These are phyloP conservation scores for Aspergillus mulundensis DNA, from an alignment of 495 filamentous ascomycete genomes.

Conservation along the genomic window DNA sequence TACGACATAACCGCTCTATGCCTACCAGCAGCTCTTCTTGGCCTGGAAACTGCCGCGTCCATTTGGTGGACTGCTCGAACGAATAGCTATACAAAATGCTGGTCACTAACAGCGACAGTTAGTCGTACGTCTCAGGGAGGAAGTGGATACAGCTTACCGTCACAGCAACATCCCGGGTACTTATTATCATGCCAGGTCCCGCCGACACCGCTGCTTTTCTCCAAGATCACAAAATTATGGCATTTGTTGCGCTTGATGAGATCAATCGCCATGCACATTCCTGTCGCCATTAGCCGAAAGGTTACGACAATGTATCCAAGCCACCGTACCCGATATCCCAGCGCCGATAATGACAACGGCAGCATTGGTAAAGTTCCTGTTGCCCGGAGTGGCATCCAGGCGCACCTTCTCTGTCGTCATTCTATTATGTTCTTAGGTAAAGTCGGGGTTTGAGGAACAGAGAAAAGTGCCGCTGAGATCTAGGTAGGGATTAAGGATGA, in stretches of 20 bases:
- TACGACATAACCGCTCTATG: not conserved
- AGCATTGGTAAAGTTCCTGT: slow-evolving; percentile 7
- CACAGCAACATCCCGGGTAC: slow-evolving; percentile 53
- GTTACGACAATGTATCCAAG: not conserved
- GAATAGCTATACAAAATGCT: slow-evolving; percentile 58
- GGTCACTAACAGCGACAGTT: slow-evolving; percentile 27
- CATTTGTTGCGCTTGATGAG: slow-evolving; percentile 49
- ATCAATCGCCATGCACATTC: slow-evolving; percentile 56
- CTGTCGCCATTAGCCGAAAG: slow-evolving; percentile 18
- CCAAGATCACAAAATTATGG: slow-evolving; percentile 53
- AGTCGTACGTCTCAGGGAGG: not conserved
- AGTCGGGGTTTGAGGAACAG: not conserved
- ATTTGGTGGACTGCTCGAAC: slow-evolving; percentile 61
- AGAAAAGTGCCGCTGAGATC: not conserved
- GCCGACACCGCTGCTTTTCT: slow-evolving; percentile 49
- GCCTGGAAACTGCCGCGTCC: slow-evolving; percentile 61
- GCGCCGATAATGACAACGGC: slow-evolving; percentile 10
- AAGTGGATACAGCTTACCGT: slow-evolving; percentile 28
- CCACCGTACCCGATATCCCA: slow-evolving; percentile 3
- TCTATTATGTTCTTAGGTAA: not conserved
- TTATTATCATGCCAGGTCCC: slow-evolving; percentile 56
- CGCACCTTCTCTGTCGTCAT: slow-evolving; percentile 1
- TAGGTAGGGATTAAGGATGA: not conserved
- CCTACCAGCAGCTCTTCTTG: slow-evolving; percentile 57
- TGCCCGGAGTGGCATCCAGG: not conserved